Evolutionary conservation across 2,329 filamentous ascomycete species (phyloP), one percentile per base, ranked within the genome.

Genomic region (Fusarium robinianum): DNA sequence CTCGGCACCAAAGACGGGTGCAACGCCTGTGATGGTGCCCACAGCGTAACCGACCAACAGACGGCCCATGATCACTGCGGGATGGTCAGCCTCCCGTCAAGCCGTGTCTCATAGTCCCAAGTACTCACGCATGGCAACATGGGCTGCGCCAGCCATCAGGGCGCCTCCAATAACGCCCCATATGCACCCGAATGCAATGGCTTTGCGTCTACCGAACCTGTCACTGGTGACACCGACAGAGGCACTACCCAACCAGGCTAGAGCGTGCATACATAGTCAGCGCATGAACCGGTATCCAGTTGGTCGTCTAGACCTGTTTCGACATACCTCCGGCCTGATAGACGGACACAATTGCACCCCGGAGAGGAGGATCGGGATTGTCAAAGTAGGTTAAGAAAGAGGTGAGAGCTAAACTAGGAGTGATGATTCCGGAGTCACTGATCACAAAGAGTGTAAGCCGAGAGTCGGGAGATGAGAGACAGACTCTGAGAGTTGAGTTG

Each of bases 361-460:
- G 60, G 1, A 70, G 53, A 1, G 69, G 50, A 5, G 69, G 57
- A 36, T 66, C 46, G 0, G 68, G 68, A 2, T 64, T 61, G 6
- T 62, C 61, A 5, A 72, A 71, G 43, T 72, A 68, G 0, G 22
- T 31, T 8, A 65, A 36, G 23, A 72, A 72, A 0, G 68, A 68
- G 3, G 46, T 57, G 17, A 72, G 47, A 1, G 68, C 69, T 3
- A 72, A 47, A 37, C 66, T 71, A 2, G 69, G 69, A 0, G 69
- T 72, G 32, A 72, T 71, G 36, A 72, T 72, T 3, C 69, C 69
- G 5, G 69, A 72, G 46, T 72, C 69, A 39, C 69, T 71, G 32
- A 26, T 2, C 14, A 1, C 0, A 2, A 3, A 24, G 2, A 32
- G 12, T n/a, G 36, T 23, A 6, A 16, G 16, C 1, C n/a, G n/a